phyloP scores from a whole-genome alignment of 148 eudicot species.

The Fagopyrum homotropicum region DNA sequence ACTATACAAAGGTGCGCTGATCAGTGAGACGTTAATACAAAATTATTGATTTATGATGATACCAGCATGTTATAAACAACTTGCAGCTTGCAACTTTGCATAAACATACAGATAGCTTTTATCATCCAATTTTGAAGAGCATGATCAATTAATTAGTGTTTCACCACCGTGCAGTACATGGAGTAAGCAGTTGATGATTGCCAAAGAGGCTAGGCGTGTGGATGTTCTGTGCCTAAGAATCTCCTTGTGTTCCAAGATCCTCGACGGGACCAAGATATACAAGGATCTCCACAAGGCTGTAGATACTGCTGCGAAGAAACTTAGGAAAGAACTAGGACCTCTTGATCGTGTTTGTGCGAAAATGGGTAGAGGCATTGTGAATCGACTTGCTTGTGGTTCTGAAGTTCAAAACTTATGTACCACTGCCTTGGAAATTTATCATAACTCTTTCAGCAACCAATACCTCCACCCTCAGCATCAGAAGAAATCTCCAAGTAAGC shows the following conservation, averaged over 20 bases:
- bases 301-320: constrained; percentile 42
- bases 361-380: constrained; percentile 61
- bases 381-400: constrained; percentile 54
- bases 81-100: not conserved
- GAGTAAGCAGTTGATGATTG: constrained; percentile 53
- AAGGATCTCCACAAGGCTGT: constrained; percentile 41
- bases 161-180: constrained; percentile 24
- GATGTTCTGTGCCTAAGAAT: constrained; percentile 58
- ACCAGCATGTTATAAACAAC: not conserved
- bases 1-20: not conserved
- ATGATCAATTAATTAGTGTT: constrained; percentile 2
- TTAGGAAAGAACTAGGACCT: constrained; percentile 61
- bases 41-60: not conserved
- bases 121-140: not conserved
- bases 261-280: constrained; percentile 45
- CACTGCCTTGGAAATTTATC: constrained; percentile 47
- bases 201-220: constrained; percentile 62
- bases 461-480: constrained; percentile 13
- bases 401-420: constrained; percentile 56
- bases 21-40: not conserved
- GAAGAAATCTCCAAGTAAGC: constrained; percentile 31
- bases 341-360: constrained; percentile 40
- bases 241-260: constrained; percentile 50
- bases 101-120: not conserved
- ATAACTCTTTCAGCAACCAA: constrained; percentile 23